Conservation (phyloP, 78 protist species). For the Chrysochromulina parva region DNA sequence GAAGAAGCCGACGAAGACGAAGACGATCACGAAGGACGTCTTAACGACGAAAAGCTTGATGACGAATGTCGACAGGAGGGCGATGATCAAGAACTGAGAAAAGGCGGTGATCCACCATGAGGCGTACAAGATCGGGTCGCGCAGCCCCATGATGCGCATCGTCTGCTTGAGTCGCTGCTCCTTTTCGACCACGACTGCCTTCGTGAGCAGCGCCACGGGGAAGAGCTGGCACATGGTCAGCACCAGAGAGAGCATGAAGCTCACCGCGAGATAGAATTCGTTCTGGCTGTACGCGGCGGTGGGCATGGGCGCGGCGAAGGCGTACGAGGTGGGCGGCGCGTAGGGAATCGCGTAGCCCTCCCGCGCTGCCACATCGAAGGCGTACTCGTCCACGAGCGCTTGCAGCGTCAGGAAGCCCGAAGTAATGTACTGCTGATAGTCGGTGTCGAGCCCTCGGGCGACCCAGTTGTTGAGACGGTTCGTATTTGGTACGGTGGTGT, state of each 20-base stretch:
- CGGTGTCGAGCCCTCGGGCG: constrained; percentile 10
- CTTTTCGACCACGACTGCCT: constrained; percentile 25
- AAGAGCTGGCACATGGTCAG: neutral
- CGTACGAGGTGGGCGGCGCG: neutral
- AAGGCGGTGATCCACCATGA: neutral
- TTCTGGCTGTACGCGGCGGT: constrained; percentile 19
- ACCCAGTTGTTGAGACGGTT: neutral
- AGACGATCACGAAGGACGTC: neutral
- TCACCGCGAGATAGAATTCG: constrained; percentile 16
- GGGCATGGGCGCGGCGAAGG: neutral
- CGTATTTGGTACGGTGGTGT: constrained; percentile 31
- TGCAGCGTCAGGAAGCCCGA: constrained; percentile 38
- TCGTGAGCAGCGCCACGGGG: constrained; percentile 35
- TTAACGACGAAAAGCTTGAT: neutral
- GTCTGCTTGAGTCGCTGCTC: constrained; percentile 8
- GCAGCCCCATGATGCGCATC: constrained; percentile 21
- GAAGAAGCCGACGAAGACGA: neutral
- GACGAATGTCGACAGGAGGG: neutral
- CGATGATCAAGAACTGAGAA: neutral
- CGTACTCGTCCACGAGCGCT: neutral
- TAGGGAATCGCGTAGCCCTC: neutral
- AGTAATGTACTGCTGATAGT: neutral
- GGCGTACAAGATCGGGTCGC: neutral
- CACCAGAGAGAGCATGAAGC: neutral
- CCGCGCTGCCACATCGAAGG: neutral